Percentiles rank a stretch among this genome's conserved stretches.
Evolutionary conservation across 139 green algal species (phyloP).

Genomic region (Volvox africanus): DNA sequence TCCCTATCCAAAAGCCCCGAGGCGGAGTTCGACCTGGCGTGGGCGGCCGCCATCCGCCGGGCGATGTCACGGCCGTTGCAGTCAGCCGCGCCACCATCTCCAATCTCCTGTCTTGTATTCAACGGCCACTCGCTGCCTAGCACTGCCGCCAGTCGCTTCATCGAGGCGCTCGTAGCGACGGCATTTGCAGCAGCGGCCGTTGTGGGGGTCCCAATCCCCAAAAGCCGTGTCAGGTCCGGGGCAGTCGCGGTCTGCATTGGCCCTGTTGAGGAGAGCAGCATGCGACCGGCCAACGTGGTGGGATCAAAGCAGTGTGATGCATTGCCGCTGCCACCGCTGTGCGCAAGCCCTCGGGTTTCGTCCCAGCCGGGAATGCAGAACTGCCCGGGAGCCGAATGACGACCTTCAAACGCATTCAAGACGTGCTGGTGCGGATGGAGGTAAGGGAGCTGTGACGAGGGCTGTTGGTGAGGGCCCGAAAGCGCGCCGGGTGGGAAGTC

Average conservation of each 20-base stretch:
- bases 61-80: not conserved
- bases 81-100: not conserved
- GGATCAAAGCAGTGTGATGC: not conserved
- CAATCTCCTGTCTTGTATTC: too few species aligned
- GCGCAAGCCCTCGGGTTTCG: not conserved
- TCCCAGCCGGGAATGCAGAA: slow-evolving; percentile 24
- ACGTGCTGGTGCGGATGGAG: not conserved
- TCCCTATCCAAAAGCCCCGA: not conserved
- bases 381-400: slow-evolving; percentile 2
- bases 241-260: not conserved
- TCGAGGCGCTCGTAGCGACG: not conserved
- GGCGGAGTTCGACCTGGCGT: not conserved
- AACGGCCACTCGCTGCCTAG: too few species aligned
- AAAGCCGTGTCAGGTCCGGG: too few species aligned
- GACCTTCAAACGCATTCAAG: not conserved
- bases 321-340: not conserved
- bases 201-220: too few species aligned
- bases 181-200: not conserved
- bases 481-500: not conserved
- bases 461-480: not conserved
- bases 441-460: not conserved
- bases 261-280: not conserved
- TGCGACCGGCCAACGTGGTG: not conserved
- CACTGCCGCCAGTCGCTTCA: not conserved
- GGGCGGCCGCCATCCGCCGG: not conserved